phyloP scores from a whole-genome alignment of 148 eudicot genomes.

The Fagopyrum tataricum region DNA sequence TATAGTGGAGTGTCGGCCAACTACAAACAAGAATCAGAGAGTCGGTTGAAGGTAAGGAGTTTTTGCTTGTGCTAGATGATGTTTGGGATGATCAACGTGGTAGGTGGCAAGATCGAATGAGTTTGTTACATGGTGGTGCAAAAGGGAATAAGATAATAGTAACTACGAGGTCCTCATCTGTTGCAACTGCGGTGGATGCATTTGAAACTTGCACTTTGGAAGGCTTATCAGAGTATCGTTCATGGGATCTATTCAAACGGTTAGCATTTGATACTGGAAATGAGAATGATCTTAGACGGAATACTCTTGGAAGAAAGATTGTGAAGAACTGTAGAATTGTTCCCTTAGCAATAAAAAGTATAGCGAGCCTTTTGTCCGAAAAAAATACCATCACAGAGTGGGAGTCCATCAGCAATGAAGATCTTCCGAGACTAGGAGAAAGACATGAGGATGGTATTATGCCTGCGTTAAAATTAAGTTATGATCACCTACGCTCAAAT shows the following conservation, averaged over 20 bases:
- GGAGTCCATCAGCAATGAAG: not conserved
- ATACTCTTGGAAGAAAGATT: conserved; percentile 20
- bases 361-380: conserved; percentile 16
- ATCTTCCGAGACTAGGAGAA: not conserved
- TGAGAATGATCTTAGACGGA: conserved; percentile 1
- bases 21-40: not conserved
- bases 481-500: conserved; percentile 18
- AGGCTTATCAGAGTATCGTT: conserved; percentile 19
- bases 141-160: not conserved
- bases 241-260: conserved; percentile 24
- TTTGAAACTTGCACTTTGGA: not conserved
- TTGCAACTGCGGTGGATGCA: not conserved
- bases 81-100: not conserved
- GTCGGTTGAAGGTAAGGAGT: not conserved
- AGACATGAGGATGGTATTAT: not conserved
- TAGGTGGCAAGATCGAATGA: not conserved
- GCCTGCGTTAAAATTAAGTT: conserved; percentile 22
- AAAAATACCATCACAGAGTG: conserved; percentile 17
- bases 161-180: not conserved
- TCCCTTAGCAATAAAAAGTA: conserved; percentile 22
- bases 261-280: not conserved
- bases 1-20: not conserved
- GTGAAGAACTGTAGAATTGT: conserved; percentile 22
- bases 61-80: not conserved
- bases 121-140: not conserved